Evolutionary conservation across 176 grass and related monocot genomes (phyloP), one percentile per base, ranked within the genome.

Genomic region (Rhynchospora pubera): DNA sequence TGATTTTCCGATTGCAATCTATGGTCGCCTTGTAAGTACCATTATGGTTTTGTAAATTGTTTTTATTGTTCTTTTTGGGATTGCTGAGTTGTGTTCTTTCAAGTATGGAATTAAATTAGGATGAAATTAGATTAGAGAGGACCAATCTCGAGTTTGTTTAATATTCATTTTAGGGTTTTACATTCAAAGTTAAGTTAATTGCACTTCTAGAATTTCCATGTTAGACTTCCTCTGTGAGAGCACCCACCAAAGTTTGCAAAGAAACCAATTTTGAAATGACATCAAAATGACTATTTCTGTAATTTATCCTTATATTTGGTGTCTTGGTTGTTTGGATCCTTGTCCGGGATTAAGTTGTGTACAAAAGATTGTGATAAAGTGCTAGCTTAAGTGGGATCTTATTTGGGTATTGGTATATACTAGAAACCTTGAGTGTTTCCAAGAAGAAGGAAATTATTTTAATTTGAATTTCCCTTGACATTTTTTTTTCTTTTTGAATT

Each of bases 1-100:
- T 87, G 91, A 97, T 83, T 97, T 93, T 72, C 93, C 91, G 30
- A 62, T 97, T 77, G 87, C 91, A 51, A 89, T 97, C 69, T 97
- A 97, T 83, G 93, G 91, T 22, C 93, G 91, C 85, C 93, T 97
- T 65, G 93, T 97, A 89, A 80, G 84, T 50, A 18, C 42, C 16
- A 23, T 77, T 56, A 30, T 77, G 12, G 69, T 72, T 51, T 24
- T 21, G 13, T 74, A 14, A 24, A 10, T 48, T 74, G 45, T 14
- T 50, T 11, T 13, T 23, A 14, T 71, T 71, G 67, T 22, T 71
- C 43, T 19, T 22, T 45, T 66, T 69, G 58, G 19, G 19, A 9
- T 61, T 7, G 6, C 9, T 61, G 16, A 6, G 39, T 7, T 69
- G 65, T n/a, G 1, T 69, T 43, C 7, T 2, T 19, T 45, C 16